Conservation (phyloP, 139 green algal genomes). For the Chlorella sp. region DNA sequence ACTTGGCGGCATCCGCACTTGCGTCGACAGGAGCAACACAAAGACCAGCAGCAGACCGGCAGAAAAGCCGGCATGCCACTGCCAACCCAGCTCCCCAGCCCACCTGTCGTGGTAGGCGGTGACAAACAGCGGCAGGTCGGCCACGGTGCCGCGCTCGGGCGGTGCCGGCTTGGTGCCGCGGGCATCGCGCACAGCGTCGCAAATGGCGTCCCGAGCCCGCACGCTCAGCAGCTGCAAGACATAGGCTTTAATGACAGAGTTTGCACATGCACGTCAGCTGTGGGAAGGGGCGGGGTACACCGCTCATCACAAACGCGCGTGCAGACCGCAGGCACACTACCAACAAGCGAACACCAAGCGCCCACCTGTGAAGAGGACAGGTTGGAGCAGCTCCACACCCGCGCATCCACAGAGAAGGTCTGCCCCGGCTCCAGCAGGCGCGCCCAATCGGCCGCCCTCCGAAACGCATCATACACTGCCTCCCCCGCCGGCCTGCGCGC, state of each 20-base stretch:
- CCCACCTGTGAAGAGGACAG: slow-evolving; percentile 47
- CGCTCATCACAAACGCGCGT: no score
- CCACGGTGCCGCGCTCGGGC: slow-evolving; percentile 41
- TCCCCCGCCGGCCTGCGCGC: slow-evolving; percentile 41
- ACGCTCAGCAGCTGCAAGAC: slow-evolving; percentile 50
- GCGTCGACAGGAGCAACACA: no score
- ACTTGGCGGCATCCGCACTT: no score
- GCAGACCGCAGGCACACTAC: no score
- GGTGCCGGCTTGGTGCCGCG: slow-evolving; percentile 63
- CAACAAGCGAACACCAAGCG: not conserved
- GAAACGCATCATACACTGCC: slow-evolving; percentile 65
- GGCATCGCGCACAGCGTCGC: slow-evolving; percentile 74
- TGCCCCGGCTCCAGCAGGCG: slow-evolving; percentile 48
- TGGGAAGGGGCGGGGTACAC: no score
- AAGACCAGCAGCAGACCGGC: no score
- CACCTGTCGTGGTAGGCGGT: slow-evolving; percentile 66
- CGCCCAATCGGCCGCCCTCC: slow-evolving; percentile 61
- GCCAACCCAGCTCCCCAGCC: no score
- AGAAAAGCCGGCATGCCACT: no score
- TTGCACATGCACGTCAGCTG: not conserved
- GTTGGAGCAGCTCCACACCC: slow-evolving; percentile 71
- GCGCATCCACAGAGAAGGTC: slow-evolving; percentile 70
- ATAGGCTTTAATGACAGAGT: no score
- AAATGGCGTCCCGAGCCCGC: slow-evolving; percentile 84
- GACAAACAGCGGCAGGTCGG: slow-evolving; percentile 85